These are phyloP conservation scores for Ustilago sp. DNA, from an alignment of 1,284 basidiomycete species.

Conservation along the genomic window DNA sequence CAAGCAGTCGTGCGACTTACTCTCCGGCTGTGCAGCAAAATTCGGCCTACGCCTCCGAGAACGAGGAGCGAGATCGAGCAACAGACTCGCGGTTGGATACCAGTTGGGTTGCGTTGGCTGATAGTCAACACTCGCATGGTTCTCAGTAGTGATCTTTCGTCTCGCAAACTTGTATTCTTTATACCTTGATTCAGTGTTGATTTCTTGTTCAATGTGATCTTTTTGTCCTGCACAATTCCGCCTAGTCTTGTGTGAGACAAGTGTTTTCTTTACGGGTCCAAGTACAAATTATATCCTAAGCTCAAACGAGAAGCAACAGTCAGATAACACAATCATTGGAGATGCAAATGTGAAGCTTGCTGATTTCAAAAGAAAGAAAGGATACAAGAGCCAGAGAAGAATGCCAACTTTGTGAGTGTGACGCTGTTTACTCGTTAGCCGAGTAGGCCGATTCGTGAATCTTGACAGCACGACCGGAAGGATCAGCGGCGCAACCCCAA, in stretches of 20 bases:
- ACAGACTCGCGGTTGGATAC: conserved; percentile 49
- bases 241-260: no score
- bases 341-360: background rate
- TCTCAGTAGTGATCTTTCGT: conserved; percentile 3
- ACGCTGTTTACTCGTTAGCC: conserved; percentile 27
- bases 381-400: background rate
- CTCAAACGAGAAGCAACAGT: background rate
- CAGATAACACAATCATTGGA: background rate
- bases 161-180: background rate
- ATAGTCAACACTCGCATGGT: conserved; percentile 27
- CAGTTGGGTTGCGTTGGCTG: conserved; percentile 51
- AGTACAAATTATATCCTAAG: background rate
- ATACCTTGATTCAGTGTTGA: background rate
- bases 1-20: conserved; percentile 25
- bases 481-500: conserved; percentile 95
- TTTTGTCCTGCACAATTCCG: no score
- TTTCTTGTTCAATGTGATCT: background rate
- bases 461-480: conserved; percentile 91
- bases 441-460: conserved; percentile 93
- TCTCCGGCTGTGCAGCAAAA: conserved; percentile 27
- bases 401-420: background rate
- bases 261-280: no score
- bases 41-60: conserved; percentile 28
- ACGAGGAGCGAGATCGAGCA: conserved; percentile 17
- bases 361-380: background rate